Evolutionary conservation across 2,329 filamentous ascomycete genomes (phyloP).

Genomic region (Didymella pinodella): DNA sequence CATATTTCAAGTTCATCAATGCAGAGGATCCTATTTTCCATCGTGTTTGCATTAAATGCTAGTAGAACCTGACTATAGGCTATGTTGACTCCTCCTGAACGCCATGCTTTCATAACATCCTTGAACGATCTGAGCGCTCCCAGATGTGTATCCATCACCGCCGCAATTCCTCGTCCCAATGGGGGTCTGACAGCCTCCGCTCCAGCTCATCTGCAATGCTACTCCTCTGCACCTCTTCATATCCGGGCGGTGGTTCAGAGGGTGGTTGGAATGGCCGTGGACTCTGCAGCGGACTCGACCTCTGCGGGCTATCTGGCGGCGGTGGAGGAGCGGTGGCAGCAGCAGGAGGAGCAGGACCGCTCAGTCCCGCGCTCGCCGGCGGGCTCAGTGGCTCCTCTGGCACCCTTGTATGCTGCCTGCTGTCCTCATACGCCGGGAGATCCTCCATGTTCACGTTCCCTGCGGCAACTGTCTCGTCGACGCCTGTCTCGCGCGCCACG

Average conservation of each 20-base stretch:
- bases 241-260: slow-evolving; percentile 84
- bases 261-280: slow-evolving; percentile 57
- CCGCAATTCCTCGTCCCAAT: slow-evolving; percentile 32
- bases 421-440: slow-evolving; percentile 83
- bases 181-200: slow-evolving; percentile 44
- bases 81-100: slow-evolving; percentile 25
- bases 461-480: slow-evolving; percentile 54
- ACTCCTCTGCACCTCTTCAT: slow-evolving; percentile 88
- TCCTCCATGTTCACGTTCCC: slow-evolving; percentile 81
- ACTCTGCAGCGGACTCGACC: slow-evolving; percentile 43
- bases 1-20: not conserved
- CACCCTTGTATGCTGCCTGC: slow-evolving; percentile 50
- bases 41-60: not conserved
- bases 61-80: not conserved
- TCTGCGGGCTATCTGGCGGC: slow-evolving; percentile 32
- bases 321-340: slow-evolving; percentile 30
- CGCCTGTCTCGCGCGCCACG: slow-evolving; percentile 71
- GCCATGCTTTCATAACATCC: slow-evolving; percentile 33
- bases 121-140: not conserved
- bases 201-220: slow-evolving; percentile 79
- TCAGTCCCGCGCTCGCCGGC: slow-evolving; percentile 23
- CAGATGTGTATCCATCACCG: slow-evolving; percentile 1
- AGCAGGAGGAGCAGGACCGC: slow-evolving; percentile 26
- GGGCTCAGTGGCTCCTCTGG: slow-evolving; percentile 44
- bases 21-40: not conserved